phyloP scores from a whole-genome alignment of 306 rosid genomes.

The Rosa persica region DNA sequence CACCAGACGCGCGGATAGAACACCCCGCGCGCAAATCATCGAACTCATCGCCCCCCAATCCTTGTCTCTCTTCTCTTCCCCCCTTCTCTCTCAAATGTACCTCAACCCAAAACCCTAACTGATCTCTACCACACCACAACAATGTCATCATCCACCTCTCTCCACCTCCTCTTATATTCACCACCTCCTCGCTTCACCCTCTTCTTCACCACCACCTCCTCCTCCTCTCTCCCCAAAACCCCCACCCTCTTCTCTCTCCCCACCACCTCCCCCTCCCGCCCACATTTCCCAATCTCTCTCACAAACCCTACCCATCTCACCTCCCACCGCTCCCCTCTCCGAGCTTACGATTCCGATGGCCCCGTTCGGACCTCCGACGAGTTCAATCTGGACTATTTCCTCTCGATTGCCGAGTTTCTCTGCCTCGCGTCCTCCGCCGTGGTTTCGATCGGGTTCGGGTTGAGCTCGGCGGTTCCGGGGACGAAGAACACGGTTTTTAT shows the following conservation, averaged over 20 bases:
- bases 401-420: slow-evolving; percentile 52
- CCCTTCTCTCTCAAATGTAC: not conserved
- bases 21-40: slow-evolving; percentile 27
- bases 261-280: slow-evolving; percentile 22
- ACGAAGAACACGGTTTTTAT: slow-evolving; percentile 43
- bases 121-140: slow-evolving; percentile 16
- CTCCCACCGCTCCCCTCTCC: slow-evolving; percentile 21
- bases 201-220: slow-evolving; percentile 1
- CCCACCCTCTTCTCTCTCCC: slow-evolving; percentile 25
- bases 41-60: slow-evolving; percentile 24
- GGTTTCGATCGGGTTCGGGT: slow-evolving; percentile 37
- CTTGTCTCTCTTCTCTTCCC: not conserved
- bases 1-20: not conserved
- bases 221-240: slow-evolving; percentile 28
- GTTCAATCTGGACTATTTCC: slow-evolving; percentile 52
- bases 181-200: slow-evolving; percentile 40
- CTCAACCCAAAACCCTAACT: slow-evolving; percentile 19
- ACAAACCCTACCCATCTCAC: slow-evolving; percentile 18
- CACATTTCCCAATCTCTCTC: slow-evolving; percentile 25
- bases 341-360: slow-evolving; percentile 35
- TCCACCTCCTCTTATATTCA: slow-evolving; percentile 28
- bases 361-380: slow-evolving; percentile 15
- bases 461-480: slow-evolving; percentile 28
- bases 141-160: slow-evolving; percentile 56
- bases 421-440: slow-evolving; percentile 56